Percentiles rank a stretch among this genome's conserved stretches.
These are phyloP conservation scores for Trebouxia gelatinosa DNA, from an alignment of 163 green algal genomes.

Conservation along the genomic window DNA sequence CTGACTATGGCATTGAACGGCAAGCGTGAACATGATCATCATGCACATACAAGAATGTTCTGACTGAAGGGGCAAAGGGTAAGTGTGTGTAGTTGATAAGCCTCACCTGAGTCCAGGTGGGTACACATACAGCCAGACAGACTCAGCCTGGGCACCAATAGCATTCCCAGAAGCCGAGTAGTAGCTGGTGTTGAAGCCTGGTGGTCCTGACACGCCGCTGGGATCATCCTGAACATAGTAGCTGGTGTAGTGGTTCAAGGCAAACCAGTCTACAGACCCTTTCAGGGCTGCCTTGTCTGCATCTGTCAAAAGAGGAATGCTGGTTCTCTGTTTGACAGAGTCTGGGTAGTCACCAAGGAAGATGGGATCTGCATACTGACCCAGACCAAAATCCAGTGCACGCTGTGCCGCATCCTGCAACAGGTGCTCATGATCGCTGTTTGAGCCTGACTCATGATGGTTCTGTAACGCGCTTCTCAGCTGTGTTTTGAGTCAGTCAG, in stretches of 20 bases:
- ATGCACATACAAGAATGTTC: no score
- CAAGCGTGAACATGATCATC: not conserved
- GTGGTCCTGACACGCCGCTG: not conserved
- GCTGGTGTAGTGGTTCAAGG: slow-evolving; percentile 55
- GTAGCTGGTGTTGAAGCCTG: not conserved
- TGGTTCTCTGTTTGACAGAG: slow-evolving; percentile 47
- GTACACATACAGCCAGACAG: slow-evolving; percentile 10
- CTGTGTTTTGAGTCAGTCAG: no score
- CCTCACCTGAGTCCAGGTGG: slow-evolving; percentile 3
- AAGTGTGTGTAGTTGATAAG: no score
- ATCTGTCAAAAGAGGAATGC: slow-evolving; percentile 53
- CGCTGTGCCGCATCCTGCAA: slow-evolving; percentile 46
- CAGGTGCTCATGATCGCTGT: no score
- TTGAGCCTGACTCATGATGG: no score
- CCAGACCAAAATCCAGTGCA: slow-evolving; percentile 45
- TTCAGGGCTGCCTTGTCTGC: slow-evolving; percentile 43
- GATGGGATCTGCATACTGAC: slow-evolving; percentile 50
- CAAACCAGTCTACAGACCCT: slow-evolving; percentile 54
- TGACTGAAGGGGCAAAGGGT: no score
- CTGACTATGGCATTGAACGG: not conserved
- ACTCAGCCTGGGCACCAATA: not conserved
- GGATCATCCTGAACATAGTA: slow-evolving; percentile 16
- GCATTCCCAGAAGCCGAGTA: not conserved
- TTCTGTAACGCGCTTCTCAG: no score
- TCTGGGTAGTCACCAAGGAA: slow-evolving; percentile 56